Evolutionary conservation across 495 filamentous ascomycete species (phyloP).

Genomic region (Talaromyces nanjingensis): DNA sequence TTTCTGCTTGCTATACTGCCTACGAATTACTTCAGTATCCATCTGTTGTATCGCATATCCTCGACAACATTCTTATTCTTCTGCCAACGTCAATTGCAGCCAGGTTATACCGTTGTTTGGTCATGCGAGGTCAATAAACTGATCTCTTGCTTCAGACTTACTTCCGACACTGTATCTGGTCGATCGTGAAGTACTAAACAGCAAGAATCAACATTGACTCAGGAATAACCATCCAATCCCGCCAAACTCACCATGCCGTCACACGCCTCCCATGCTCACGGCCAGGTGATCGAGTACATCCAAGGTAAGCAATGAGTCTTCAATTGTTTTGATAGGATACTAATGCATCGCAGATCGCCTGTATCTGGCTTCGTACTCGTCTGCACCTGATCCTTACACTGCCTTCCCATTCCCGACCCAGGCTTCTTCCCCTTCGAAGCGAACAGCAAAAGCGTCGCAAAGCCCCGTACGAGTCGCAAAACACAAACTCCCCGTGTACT

Average conservation of each 20-base stretch:
- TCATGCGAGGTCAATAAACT: conserved; percentile 2
- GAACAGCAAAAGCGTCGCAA: conserved; percentile 58
- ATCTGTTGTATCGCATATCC: conserved; percentile 8
- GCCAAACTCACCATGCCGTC: conserved; percentile 28
- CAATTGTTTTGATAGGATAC: neutral
- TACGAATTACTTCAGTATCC: conserved; percentile 8
- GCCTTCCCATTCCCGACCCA: conserved; percentile 74
- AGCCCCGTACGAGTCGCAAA: conserved; percentile 38
- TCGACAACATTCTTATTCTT: neutral
- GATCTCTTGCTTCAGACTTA: neutral
- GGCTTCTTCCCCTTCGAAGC: conserved; percentile 65
- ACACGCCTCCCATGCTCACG: conserved; percentile 43
- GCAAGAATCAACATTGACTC: neutral
- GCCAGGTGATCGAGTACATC: conserved; percentile 73
- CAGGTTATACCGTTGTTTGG: neutral
- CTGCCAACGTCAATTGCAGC: neutral
- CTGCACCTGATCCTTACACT: conserved; percentile 69
- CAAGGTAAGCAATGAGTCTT: conserved; percentile 44
- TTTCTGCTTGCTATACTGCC: conserved; percentile 13
- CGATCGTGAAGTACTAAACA: neutral
- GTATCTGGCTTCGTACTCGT: conserved; percentile 88
- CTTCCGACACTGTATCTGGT: neutral
- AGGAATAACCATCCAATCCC: neutral
- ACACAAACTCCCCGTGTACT: conserved; percentile 74
- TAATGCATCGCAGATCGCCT: conserved; percentile 62